Evolutionary conservation across 2,329 filamentous ascomycete genomes (phyloP).

Genomic region (Coniochaeta sp.): DNA sequence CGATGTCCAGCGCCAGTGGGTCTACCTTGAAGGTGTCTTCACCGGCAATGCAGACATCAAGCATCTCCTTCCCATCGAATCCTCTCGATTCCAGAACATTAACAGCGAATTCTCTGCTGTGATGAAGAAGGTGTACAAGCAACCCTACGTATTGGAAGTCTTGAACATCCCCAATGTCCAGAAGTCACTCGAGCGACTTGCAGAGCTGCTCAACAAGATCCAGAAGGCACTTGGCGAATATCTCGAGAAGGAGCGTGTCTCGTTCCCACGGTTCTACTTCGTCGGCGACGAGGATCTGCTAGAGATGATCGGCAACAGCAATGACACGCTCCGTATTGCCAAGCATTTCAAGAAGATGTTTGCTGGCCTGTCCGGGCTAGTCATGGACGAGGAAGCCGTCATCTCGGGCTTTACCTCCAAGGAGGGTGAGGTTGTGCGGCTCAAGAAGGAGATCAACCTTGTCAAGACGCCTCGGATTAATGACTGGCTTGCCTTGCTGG

Average conservation of each 20-base stretch:
- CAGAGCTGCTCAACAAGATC: conserved; percentile 97
- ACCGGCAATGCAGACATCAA: conserved; percentile 99
- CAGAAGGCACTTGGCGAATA: conserved; percentile 98
- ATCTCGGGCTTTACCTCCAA: conserved; percentile 94
- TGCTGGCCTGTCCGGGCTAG: conserved; percentile 82
- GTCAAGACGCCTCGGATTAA: conserved; percentile 95
- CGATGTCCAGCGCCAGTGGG: conserved; percentile 99
- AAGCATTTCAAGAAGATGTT: conserved; percentile 99
- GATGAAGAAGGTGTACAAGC: conserved; percentile 99
- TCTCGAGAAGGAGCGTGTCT: conserved; percentile 92
- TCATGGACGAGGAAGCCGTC: conserved; percentile 83
- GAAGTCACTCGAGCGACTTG: conserved; percentile 88
- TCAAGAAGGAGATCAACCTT: conserved; percentile 88
- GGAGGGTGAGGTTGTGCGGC: conserved; percentile 79
- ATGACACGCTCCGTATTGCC: conserved; percentile 89
- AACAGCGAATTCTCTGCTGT: conserved; percentile 98
- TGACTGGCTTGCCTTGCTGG: conserved; percentile 92
- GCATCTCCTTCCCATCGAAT: conserved; percentile 92
- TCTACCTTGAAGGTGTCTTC: conserved; percentile 98
- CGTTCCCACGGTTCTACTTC: conserved; percentile 98
- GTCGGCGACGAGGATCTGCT: conserved; percentile 97
- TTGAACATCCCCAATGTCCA: conserved; percentile 93
- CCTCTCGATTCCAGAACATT: conserved; percentile 96
- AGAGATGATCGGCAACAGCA: conserved; percentile 99
- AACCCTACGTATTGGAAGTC: conserved; percentile 90